These are phyloP conservation scores for Staphylotrichum tortipilum DNA, from an alignment of 495 filamentous ascomycete species.

Conservation along the genomic window DNA sequence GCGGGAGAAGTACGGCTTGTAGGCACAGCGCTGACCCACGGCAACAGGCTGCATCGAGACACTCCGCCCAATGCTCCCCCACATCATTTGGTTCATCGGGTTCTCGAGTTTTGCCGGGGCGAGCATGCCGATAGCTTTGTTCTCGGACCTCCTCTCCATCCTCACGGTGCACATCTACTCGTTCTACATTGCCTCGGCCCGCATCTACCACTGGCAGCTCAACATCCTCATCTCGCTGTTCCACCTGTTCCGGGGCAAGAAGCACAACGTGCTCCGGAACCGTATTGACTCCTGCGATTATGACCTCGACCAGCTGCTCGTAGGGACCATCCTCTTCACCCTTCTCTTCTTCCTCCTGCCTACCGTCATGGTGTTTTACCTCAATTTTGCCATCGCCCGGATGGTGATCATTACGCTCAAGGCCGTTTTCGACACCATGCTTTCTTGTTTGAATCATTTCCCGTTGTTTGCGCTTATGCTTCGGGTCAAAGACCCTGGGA, in stretches of 20 bases:
- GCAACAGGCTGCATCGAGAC: slow-evolving; percentile 57
- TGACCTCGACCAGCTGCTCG: slow-evolving; percentile 91
- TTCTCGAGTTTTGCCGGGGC: slow-evolving; percentile 92
- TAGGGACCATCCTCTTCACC: slow-evolving; percentile 95
- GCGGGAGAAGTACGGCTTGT: background rate
- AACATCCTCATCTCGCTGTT: slow-evolving; percentile 94
- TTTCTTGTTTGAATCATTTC: slow-evolving; percentile 96
- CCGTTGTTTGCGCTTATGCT: slow-evolving; percentile 97
- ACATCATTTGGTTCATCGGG: slow-evolving; percentile 86
- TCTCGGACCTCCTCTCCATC: slow-evolving; percentile 87
- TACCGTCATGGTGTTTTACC: slow-evolving; percentile 91
- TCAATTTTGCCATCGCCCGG: slow-evolving; percentile 87
- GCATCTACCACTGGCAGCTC: slow-evolving; percentile 97
- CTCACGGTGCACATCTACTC: slow-evolving; percentile 94
- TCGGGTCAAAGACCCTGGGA: slow-evolving; percentile 81
- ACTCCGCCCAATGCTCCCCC: slow-evolving; percentile 70
- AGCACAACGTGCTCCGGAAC: slow-evolving; percentile 92
- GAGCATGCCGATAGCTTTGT: slow-evolving; percentile 92
- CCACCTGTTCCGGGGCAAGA: slow-evolving; percentile 95
- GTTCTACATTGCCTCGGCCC: slow-evolving; percentile 92
- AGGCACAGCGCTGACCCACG: background rate
- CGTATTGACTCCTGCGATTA: slow-evolving; percentile 99
- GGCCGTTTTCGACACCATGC: slow-evolving; percentile 75
- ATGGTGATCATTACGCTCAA: slow-evolving; percentile 93
- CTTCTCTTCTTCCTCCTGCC: slow-evolving; percentile 91